A percentile compares a stretch with the other conserved stretches of the same genome.
Evolutionary conservation across 805 yeast species (phyloP).

Genomic region (Pichia cephalocereana): DNA sequence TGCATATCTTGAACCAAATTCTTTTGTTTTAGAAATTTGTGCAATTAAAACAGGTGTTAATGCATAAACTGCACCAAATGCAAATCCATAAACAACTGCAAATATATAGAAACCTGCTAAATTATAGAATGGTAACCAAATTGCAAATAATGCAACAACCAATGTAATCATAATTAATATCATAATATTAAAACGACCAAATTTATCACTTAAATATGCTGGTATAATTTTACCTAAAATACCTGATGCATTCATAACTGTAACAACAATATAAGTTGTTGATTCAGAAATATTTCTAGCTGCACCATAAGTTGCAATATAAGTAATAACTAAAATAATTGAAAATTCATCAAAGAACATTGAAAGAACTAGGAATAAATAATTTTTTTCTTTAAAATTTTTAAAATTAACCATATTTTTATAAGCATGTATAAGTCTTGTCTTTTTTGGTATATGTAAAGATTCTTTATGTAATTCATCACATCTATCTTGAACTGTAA

Average conservation of each 20-base stretch:
- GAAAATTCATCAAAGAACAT: constrained; percentile 40
- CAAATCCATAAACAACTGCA: constrained; percentile 41
- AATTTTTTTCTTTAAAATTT: constrained; percentile 31
- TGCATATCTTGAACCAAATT: constrained; percentile 63
- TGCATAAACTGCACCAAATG: constrained; percentile 48
- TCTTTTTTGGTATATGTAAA: constrained; percentile 13
- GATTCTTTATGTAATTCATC: constrained; percentile 18
- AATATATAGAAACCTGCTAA: constrained; percentile 39
- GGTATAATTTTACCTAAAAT: constrained; percentile 26
- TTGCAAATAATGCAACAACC: constrained; percentile 36
- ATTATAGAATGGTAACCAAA: constrained; percentile 53
- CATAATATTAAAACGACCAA: constrained; percentile 49
- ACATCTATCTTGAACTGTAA: constrained; percentile 35
- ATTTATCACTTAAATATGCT: constrained; percentile 23
- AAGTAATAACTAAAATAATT: constrained; percentile 39
- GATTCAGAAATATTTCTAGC: constrained; percentile 36
- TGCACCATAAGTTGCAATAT: constrained; percentile 44
- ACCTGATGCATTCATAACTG: constrained; percentile 41
- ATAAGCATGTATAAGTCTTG: constrained; percentile 8
- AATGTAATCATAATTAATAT: constrained; percentile 37
- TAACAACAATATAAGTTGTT: constrained; percentile 37
- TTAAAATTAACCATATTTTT: constrained; percentile 30
- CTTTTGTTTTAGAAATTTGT: constrained; percentile 44
- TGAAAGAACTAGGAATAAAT: constrained; percentile 31
- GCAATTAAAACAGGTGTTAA: constrained; percentile 56